These are phyloP conservation scores for Sedum album DNA, from an alignment of 164 flowering plant species.

Conservation along the genomic window DNA sequence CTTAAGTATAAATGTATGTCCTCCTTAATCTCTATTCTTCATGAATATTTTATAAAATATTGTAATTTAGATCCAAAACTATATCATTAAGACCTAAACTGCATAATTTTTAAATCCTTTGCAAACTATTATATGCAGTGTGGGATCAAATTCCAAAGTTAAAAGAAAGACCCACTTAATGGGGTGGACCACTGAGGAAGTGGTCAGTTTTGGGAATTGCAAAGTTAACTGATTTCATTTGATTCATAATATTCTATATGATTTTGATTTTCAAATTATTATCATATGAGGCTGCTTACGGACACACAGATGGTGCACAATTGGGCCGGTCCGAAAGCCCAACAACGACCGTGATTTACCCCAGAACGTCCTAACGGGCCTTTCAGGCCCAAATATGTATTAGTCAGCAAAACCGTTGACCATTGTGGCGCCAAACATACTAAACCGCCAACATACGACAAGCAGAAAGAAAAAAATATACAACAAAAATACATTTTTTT, in stretches of 20 bases:
- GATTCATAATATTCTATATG: not conserved
- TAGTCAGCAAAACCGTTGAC: not conserved
- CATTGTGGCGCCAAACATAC: conserved; percentile 7
- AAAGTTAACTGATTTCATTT: not conserved
- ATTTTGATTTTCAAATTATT: not conserved
- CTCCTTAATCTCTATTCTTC: too few relatives aligned
- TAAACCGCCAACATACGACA: not conserved
- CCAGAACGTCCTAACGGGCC: not conserved
- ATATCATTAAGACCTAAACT: too few relatives aligned
- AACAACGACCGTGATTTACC: too few relatives aligned
- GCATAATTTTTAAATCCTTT: too few relatives aligned
- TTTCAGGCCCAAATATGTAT: not conserved
- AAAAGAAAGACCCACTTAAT: conserved; percentile 5
- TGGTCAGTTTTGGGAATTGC: conserved; percentile 5
- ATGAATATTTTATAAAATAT: too few relatives aligned
- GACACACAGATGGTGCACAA: not conserved
- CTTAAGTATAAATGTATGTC: too few relatives aligned
- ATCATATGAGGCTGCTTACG: not conserved
- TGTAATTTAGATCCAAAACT: too few relatives aligned
- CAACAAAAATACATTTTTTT: not conserved
- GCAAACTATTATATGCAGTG: too few relatives aligned
- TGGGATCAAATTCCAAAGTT: too few relatives aligned
- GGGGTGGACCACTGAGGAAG: conserved; percentile 1
- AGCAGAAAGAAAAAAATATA: not conserved
- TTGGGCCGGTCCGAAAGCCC: too few relatives aligned